Evolutionary conservation across 768 basidiomycete species (phyloP).

Genomic region (Russula sp.): DNA sequence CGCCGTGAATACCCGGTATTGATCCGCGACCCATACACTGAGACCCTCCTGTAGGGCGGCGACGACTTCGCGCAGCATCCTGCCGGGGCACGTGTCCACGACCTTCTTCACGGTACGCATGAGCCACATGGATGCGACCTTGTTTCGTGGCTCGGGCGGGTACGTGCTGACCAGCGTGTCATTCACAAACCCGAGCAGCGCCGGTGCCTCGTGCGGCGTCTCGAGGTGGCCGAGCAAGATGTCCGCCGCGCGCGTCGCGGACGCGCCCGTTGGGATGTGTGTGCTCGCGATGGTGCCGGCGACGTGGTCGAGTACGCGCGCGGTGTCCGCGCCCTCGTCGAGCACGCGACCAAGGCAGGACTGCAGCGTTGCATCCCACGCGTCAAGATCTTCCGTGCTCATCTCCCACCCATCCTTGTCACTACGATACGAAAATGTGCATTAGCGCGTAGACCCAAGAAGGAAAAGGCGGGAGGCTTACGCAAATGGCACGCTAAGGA

Average conservation of each 20-base stretch:
- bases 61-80: conserved; percentile 42
- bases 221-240: conserved; percentile 51
- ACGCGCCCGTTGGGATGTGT: conserved; percentile 34
- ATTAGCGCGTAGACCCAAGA: background rate
- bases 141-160: conserved; percentile 53
- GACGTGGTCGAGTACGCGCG: conserved; percentile 50
- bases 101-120: conserved; percentile 47
- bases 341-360: conserved; percentile 49
- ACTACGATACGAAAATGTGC: conserved; percentile 20
- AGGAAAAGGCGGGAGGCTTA: conserved; percentile 30
- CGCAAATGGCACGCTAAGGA: conserved; percentile 61
- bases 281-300: conserved; percentile 42
- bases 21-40: conserved; percentile 59
- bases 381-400: conserved; percentile 44
- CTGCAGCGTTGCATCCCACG: conserved; percentile 56
- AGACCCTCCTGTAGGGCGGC: conserved; percentile 50
- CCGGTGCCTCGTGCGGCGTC: conserved; percentile 49
- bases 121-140: conserved; percentile 56
- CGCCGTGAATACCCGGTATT: conserved; percentile 41
- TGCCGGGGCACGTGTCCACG: conserved; percentile 51
- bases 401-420: conserved; percentile 43
- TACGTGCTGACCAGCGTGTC: conserved; percentile 56
- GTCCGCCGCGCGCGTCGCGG: conserved; percentile 54
- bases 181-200: conserved; percentile 54
- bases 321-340: conserved; percentile 53